Evolutionary conservation across 345 rosid species (phyloP).

Genomic region (rapeseed (Brassica napus)): DNA sequence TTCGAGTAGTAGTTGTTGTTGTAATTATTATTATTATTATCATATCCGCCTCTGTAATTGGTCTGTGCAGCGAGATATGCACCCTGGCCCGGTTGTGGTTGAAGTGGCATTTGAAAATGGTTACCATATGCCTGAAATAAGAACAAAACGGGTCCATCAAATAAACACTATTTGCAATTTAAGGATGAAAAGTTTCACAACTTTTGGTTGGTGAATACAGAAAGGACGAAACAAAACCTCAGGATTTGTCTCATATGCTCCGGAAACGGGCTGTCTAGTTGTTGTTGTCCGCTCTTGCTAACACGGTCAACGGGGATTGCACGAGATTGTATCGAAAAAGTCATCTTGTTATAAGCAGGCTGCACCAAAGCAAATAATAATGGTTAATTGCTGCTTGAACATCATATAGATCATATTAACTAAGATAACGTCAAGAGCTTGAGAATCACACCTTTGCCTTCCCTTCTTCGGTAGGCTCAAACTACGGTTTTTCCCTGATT

Average conservation of each 20-base stretch:
- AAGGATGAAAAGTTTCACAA: slow-evolving; percentile 9
- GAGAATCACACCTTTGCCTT: slow-evolving; percentile 17
- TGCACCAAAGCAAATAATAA: slow-evolving; percentile 38
- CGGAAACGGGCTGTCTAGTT: slow-evolving; percentile 62
- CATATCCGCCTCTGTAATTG: slow-evolving; percentile 34
- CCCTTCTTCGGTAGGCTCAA: slow-evolving; percentile 28
- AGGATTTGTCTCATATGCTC: slow-evolving; percentile 72
- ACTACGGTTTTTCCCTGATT: slow-evolving; percentile 49
- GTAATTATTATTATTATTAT: slow-evolving; percentile 22
- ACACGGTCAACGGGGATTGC: slow-evolving; percentile 49
- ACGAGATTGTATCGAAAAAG: slow-evolving; percentile 82
- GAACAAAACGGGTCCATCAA: background rate
- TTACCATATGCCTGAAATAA: slow-evolving; percentile 38
- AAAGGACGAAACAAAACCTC: slow-evolving; percentile 51
- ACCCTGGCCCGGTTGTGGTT: slow-evolving; percentile 39
- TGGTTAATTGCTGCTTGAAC: slow-evolving; percentile 4
- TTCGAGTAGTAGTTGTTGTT: slow-evolving; percentile 37
- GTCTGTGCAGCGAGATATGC: slow-evolving; percentile 42
- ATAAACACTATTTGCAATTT: background rate
- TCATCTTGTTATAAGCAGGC: slow-evolving; percentile 87
- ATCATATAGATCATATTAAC: background rate
- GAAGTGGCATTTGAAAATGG: slow-evolving; percentile 28
- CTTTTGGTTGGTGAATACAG: background rate
- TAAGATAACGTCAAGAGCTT: slow-evolving; percentile 14
- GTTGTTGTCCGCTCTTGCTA: slow-evolving; percentile 42